Conservation (phyloP, 2,329 filamentous ascomycete genomes). For the Didymella arachidicola region DNA sequence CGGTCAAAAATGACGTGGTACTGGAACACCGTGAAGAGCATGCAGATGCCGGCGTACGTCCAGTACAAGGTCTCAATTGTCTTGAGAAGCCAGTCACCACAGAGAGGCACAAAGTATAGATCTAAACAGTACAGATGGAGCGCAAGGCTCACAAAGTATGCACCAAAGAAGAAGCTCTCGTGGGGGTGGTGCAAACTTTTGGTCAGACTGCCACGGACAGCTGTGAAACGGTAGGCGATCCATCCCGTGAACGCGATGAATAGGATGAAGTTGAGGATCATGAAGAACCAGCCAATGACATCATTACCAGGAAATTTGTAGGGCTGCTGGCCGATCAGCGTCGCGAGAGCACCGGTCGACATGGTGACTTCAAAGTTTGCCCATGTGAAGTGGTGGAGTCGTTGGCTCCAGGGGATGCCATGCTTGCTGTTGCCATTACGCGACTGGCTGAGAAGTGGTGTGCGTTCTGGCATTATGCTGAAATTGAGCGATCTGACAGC, state of each 20-base stretch:
- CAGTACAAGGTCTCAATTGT: constrained; percentile 72
- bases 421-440: constrained; percentile 19
- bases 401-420: constrained; percentile 28
- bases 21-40: constrained; percentile 79
- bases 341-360: constrained; percentile 75
- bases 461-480: constrained; percentile 16
- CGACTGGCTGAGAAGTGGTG: constrained; percentile 11
- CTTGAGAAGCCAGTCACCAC: constrained; percentile 63
- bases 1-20: constrained; percentile 97
- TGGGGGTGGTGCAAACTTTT: constrained; percentile 68
- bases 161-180: constrained; percentile 76
- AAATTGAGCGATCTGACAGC: background rate
- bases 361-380: constrained; percentile 77
- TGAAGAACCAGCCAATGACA: constrained; percentile 70
- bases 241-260: constrained; percentile 64
- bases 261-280: constrained; percentile 70
- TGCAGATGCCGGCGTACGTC: constrained; percentile 64
- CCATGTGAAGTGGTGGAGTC: constrained; percentile 52
- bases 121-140: constrained; percentile 53
- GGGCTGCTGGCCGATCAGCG: constrained; percentile 64
- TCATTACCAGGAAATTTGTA: constrained; percentile 68
- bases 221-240: constrained; percentile 67
- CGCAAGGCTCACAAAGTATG: constrained; percentile 70
- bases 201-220: constrained; percentile 58
- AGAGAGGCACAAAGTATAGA: constrained; percentile 68